These are phyloP conservation scores for Leucocoprinus birnbaumii DNA, from an alignment of 768 basidiomycete species.

Conservation along the genomic window DNA sequence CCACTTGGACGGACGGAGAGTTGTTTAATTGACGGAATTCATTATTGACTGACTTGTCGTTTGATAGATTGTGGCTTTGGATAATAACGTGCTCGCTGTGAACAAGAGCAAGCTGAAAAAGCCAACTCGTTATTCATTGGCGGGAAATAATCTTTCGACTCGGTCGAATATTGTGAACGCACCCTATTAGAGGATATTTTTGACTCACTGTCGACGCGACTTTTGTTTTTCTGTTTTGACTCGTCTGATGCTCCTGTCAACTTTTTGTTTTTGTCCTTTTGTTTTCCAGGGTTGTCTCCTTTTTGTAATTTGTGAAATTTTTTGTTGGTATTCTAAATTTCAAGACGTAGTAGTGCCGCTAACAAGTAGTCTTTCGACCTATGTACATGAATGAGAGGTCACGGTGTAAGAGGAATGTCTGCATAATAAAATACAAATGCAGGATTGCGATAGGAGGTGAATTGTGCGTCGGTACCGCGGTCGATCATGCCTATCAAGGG, in stretches of 20 bases:
- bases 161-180: constrained; percentile 67
- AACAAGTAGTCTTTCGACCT: background rate
- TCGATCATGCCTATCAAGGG: background rate
- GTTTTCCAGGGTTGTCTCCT: background rate
- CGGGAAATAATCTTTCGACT: constrained; percentile 35
- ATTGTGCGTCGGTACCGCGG: background rate
- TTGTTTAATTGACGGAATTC: no score
- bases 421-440: no score
- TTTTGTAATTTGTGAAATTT: background rate
- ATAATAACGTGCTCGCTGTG: constrained; percentile 89
- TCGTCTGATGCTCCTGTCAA: no score
- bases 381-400: background rate
- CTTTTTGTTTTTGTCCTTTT: constrained; percentile 5
- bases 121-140: constrained; percentile 75
- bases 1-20: no score
- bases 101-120: constrained; percentile 91
- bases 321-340: constrained; percentile 1
- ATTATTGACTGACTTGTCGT: background rate
- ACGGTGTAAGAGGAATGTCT: no score
- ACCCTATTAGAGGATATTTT: constrained; percentile 41
- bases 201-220: constrained; percentile 5
- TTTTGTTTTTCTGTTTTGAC: constrained; percentile 16
- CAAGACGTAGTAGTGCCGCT: background rate
- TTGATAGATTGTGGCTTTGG: constrained; percentile 87
- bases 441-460: no score